A percentile compares a stretch with the other conserved stretches of the same genome.
Evolutionary conservation across 2,329 filamentous ascomycete genomes (phyloP).

Genomic region (Botrytis tulipae): DNA sequence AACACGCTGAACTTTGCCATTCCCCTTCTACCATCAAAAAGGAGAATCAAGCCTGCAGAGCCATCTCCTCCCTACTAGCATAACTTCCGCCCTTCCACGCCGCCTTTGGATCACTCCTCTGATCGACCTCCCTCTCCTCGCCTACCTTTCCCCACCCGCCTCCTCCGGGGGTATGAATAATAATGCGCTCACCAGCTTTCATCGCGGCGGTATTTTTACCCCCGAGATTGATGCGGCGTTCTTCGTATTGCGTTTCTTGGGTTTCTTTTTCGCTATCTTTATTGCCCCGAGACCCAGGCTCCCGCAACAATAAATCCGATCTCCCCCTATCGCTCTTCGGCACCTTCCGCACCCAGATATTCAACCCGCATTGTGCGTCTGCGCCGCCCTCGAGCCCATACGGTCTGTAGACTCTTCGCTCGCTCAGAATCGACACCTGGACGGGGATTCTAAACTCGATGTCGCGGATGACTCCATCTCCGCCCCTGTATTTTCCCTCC

Average conservation of each 20-base stretch:
- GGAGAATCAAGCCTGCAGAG: constrained; percentile 51
- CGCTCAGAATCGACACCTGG: constrained; percentile 75
- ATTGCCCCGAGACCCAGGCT: constrained; percentile 15
- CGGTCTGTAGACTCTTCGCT: constrained; percentile 72
- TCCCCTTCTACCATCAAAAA: no score
- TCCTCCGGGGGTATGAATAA: constrained; percentile 74
- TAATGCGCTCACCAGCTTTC: constrained; percentile 73
- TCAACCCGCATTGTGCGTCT: constrained; percentile 75
- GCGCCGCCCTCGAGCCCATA: constrained; percentile 83
- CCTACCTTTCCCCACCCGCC: constrained; percentile 71
- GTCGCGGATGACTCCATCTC: constrained; percentile 72
- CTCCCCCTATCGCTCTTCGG: constrained; percentile 53
- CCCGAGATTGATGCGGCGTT: constrained; percentile 68
- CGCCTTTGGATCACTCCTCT: constrained; percentile 55
- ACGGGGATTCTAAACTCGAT: constrained; percentile 79
- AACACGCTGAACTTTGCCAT: no score
- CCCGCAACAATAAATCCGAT: constrained; percentile 41
- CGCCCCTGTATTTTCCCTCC: constrained; percentile 62
- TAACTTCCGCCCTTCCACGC: constrained; percentile 60
- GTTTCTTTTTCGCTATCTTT: constrained; percentile 24
- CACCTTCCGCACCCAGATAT: constrained; percentile 81
- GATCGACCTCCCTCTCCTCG: constrained; percentile 52
- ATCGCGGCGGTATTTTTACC: constrained; percentile 79
- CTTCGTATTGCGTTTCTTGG: constrained; percentile 47
- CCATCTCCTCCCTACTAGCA: constrained; percentile 55